These are phyloP conservation scores for Pseudogymnoascus sp. DNA, from an alignment of 2,329 filamentous ascomycete genomes.

Conservation along the genomic window DNA sequence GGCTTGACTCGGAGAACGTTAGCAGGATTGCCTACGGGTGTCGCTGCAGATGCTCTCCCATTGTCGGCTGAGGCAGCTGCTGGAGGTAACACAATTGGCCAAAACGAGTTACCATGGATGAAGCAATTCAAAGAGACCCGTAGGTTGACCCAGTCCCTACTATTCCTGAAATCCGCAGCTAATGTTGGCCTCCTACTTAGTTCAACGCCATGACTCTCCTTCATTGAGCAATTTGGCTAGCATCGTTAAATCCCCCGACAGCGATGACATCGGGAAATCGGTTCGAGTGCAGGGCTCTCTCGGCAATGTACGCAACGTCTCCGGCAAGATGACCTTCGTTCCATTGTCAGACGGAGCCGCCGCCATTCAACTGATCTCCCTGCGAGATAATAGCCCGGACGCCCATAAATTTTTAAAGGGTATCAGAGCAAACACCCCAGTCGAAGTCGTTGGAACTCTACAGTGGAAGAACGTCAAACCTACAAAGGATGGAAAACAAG, in stretches of 20 bases:
- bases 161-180: background rate
- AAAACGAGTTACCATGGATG: background rate
- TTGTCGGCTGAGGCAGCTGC: background rate
- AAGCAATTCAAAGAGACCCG: constrained; percentile 7
- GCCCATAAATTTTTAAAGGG: background rate
- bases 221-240: background rate
- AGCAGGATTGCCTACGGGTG: background rate
- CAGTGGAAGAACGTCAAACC: constrained; percentile 6
- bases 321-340: constrained; percentile 8
- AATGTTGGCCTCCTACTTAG: background rate
- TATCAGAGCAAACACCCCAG: constrained; percentile 11
- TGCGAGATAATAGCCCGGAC: background rate
- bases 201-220: background rate
- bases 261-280: constrained; percentile 10
- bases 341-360: constrained; percentile 6
- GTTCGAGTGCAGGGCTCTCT: constrained; percentile 21
- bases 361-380: constrained; percentile 8
- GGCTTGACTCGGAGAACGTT: background rate
- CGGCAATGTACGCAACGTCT: constrained; percentile 5
- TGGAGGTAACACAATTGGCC: background rate
- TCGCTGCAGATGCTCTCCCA: background rate
- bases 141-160: background rate
- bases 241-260: constrained; percentile 14
- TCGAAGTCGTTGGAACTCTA: constrained; percentile 12
- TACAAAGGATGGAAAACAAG: background rate